These are phyloP conservation scores for Glycine latifolia DNA, from an alignment of 306 rosid species.

Conservation along the genomic window DNA sequence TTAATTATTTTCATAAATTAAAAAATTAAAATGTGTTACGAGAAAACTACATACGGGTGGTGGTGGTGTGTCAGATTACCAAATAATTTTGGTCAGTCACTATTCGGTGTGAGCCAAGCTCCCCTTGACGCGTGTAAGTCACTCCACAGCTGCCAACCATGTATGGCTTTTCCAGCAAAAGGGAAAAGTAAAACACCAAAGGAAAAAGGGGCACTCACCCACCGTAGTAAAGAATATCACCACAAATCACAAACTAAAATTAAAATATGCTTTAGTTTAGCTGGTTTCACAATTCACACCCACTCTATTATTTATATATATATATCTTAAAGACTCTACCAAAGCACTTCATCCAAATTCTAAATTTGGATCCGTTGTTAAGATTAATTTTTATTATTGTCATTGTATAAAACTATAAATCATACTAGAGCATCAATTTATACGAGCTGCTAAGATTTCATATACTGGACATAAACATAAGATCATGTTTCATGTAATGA, in stretches of 20 bases:
- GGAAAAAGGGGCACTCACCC: not conserved
- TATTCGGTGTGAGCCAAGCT: slow-evolving; percentile 30
- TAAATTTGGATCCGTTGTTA: not conserved
- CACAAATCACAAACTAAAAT: slow-evolving; percentile 20
- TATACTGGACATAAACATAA: not conserved
- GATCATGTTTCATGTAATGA: not conserved
- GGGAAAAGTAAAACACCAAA: slow-evolving; percentile 28
- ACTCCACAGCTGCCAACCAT: slow-evolving; percentile 44
- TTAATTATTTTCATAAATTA: not conserved
- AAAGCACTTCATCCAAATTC: not conserved
- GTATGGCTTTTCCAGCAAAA: slow-evolving; percentile 22
- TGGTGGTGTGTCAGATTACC: not conserved
- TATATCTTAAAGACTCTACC: not conserved
- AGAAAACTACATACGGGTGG: not conserved
- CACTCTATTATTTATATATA: not conserved
- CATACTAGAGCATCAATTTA: not conserved
- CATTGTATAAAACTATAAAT: not conserved
- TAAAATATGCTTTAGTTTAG: not conserved
- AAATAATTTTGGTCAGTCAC: not conserved
- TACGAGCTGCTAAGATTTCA: not conserved
- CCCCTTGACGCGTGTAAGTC: slow-evolving; percentile 38
- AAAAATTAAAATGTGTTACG: not conserved
- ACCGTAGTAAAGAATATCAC: slow-evolving; percentile 17
- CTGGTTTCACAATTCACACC: slow-evolving; percentile 4
- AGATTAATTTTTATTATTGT: not conserved